Conservation (phyloP, 441 rosid genomes). For the Capsella rubella region DNA sequence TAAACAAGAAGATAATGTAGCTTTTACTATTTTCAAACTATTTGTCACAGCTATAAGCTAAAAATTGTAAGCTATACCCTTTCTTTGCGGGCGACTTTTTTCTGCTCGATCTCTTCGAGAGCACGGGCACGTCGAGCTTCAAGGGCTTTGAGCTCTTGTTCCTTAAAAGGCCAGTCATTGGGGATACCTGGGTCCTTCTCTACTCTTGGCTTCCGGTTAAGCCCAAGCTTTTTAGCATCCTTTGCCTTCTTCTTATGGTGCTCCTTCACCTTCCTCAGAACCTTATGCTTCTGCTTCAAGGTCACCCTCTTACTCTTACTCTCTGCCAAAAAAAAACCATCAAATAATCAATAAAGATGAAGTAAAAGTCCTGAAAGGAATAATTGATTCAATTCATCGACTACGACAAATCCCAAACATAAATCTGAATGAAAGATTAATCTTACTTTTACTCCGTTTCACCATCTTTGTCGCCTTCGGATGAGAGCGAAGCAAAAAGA, state of each 20-base stretch:
- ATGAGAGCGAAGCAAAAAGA: constrained; percentile 18
- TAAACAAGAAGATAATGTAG: background rate
- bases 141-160: constrained; percentile 92
- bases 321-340: constrained; percentile 54
- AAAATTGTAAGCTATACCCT: constrained; percentile 55
- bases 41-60: background rate
- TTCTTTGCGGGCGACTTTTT: constrained; percentile 91
- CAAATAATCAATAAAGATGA: constrained; percentile 9
- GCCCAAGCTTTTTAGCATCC: constrained; percentile 84
- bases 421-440: background rate
- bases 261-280: constrained; percentile 87
- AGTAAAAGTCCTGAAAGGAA: background rate
- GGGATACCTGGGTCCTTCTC: constrained; percentile 99
- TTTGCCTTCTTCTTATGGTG: constrained; percentile 96
- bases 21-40: background rate
- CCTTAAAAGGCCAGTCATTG: constrained; percentile 99
- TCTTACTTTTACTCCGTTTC: constrained; percentile 93
- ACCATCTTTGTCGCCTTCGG: constrained; percentile 55
- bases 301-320: constrained; percentile 95
- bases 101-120: constrained; percentile 83
- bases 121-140: constrained; percentile 93
- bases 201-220: constrained; percentile 58
- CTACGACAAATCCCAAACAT: background rate
- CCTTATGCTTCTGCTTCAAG: constrained; percentile 84
- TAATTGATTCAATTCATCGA: background rate